phyloP scores from a whole-genome alignment of 2,329 filamentous ascomycete genomes.

The Stagonosporopsis cucurbitacearum region DNA sequence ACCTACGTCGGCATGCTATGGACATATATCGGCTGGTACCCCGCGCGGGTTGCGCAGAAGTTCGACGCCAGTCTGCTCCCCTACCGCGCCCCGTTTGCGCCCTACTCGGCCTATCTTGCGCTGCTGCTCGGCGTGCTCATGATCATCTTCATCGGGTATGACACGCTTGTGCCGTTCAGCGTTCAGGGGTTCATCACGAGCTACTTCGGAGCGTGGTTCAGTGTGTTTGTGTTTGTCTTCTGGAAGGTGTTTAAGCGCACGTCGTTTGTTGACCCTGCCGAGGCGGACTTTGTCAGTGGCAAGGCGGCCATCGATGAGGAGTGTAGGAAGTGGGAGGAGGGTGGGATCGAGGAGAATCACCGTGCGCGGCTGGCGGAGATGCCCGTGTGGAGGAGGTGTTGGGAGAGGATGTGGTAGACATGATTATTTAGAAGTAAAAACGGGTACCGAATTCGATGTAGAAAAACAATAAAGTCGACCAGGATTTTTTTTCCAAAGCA shows the following conservation, averaged over 20 bases:
- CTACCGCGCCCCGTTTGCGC: conserved; percentile 12
- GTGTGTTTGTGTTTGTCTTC: conserved; percentile 55
- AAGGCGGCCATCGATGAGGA: conserved; percentile 52
- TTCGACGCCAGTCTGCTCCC: conserved; percentile 6
- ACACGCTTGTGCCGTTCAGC: conserved; percentile 58
- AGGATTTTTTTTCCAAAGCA: not conserved
- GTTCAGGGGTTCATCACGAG: conserved; percentile 55
- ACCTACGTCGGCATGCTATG: conserved; percentile 19
- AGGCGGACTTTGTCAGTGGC: conserved; percentile 52
- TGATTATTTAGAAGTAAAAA: not conserved
- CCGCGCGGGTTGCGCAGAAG: conserved; percentile 14
- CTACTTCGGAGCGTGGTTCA: conserved; percentile 50
- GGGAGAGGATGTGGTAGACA: conserved; percentile 19
- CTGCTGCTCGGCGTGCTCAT: conserved; percentile 11
- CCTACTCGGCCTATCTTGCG: conserved; percentile 15
- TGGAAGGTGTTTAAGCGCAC: conserved; percentile 72
- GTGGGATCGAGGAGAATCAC: conserved; percentile 13
- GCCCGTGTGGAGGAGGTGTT: conserved; percentile 13
- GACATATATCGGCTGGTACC: conserved; percentile 20
- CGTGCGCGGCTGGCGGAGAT: conserved; percentile 13
- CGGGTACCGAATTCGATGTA: not conserved
- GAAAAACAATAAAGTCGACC: not conserved
- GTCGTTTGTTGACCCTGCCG: conserved; percentile 47
- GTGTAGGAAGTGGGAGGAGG: conserved; percentile 37
- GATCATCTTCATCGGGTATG: conserved; percentile 51